Evolutionary conservation across 768 basidiomycete species (phyloP), one percentile per base, ranked within the genome.

Genomic region (Pisolithus microcarpus): DNA sequence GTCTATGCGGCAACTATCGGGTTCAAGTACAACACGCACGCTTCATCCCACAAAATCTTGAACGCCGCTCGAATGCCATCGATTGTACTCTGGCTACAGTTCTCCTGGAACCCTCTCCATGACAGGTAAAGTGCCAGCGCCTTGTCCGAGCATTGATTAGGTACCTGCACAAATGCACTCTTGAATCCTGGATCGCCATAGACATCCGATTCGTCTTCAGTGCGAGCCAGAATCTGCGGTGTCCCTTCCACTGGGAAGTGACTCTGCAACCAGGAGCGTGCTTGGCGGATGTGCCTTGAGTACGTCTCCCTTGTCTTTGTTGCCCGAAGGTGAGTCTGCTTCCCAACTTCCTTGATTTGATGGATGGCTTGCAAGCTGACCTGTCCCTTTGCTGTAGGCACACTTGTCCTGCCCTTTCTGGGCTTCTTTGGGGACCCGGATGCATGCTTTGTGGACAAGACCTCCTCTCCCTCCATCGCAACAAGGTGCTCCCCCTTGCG

Each of bases 51-150:
- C n/a, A 18, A 28, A n/a, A 18, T 40, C 30, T 42, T 49, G n/a
- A 49, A 49, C 2, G 28, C 38, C n/a, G 48, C 28, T 1, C 34
- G 28, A 39, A 42, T 42, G 4, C 48, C 3, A 3, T 49, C 48
- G 13, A 39, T 19, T 9, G 26, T 49, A 23, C 48, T 49, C 39
- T 49, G 48, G n/a, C 38, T 11, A 2, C 34, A 40, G 2, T 49
- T 8, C 42, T 49, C 48, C 18, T 49, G 49, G 34, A 49, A 49
- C 10, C 28, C 39, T n/a, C 23, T 49, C 39, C 34, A 49, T 42
- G 40, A 24, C 28, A 49, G 30, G 11, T 42, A 43, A n/a, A 49
- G 38, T n/a, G 49, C 11, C 13, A 49, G 26, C 7, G 26, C 49
- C 31, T 49, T 43, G 24, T 43, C 39, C 19, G 39, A 49, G 34